Base-by-base conservation (phyloP, 345 rosid genomes). In the Linum tenue region DNA sequence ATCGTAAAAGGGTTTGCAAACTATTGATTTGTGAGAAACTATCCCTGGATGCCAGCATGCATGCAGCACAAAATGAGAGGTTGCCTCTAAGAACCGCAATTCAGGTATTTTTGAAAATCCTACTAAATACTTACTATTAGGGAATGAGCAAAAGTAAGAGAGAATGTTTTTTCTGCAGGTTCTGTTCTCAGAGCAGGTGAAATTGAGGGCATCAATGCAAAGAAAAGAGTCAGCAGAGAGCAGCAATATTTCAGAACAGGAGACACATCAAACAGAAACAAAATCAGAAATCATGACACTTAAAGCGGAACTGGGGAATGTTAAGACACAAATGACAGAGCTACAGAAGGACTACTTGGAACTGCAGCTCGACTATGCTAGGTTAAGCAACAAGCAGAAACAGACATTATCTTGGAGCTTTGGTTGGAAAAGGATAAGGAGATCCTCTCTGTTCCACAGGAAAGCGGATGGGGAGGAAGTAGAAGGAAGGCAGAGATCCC, bases 21-120 rank as follows among this genome's bases (percentile, higher is more conserved):
- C 51, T 80, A 62, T 87, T 89, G 90, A 79, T 80, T 75, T 82
- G 91, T 22, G 83, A 78, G 77, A 92, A 84, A 71, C 75, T 87
- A 66, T 92, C 98, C 4, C 87, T 84, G n/a, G 98, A 92, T 69
- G 96, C 95, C 39, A 84, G 91, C 76, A 79, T 76, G 73, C 95
- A 92, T 75, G 98, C 98, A 4, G 91, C 97, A 69, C 86, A 78
- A 22, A 92, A 92, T 68, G 97, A 89, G 44, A 82, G 98, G 72
- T 77, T 92, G 76, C 91, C 95, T 67, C 76, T 87, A 58, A 79
- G 97, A 79, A 86, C 85, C 2, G 79, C 89, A 41, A 77, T 84
- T 75, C 97, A 89, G 95, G 98, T 92, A 22, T 22, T 22, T 22
- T 22, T 22, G 76, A 77, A 56, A 60, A 63, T 50, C 37, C 15